Evolutionary conservation across 2,329 filamentous ascomycete genomes (phyloP).

Genomic region (Graphiopsis chlorocephala): DNA sequence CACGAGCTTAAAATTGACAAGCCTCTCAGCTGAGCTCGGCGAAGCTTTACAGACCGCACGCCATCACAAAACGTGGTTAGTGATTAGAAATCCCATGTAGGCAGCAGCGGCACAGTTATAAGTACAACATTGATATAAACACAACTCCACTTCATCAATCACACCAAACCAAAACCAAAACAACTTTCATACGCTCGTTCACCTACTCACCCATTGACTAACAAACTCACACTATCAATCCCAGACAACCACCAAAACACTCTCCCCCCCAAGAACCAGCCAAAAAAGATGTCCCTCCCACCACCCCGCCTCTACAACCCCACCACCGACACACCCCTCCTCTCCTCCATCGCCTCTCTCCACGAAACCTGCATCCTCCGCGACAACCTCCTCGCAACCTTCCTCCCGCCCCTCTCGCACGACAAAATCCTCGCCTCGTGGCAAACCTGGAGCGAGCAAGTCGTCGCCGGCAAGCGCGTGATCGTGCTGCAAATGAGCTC

Average conservation of each 20-base stretch:
- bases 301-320: constrained; percentile 21
- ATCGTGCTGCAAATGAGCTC: constrained; percentile 43
- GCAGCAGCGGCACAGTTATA: not conserved
- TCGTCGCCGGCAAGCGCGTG: constrained; percentile 44
- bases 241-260: not conserved
- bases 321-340: constrained; percentile 48
- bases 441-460: constrained; percentile 53
- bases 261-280: not conserved
- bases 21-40: not conserved
- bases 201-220: not conserved
- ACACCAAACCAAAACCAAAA: not conserved
- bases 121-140: not conserved
- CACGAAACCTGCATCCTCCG: constrained; percentile 59
- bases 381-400: constrained; percentile 57
- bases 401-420: constrained; percentile 58
- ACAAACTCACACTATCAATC: not conserved
- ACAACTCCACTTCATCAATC: not conserved
- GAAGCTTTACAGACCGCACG: not conserved
- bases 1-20: not conserved
- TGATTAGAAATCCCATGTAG: too few species aligned
- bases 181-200: too few species aligned
- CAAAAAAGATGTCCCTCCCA: constrained; percentile 10
- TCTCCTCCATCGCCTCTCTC: constrained; percentile 57
- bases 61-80: not conserved
- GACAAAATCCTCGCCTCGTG: constrained; percentile 58